phyloP scores from a whole-genome alignment of 805 yeast species.

The Tetrapisispora iriomotensis region DNA sequence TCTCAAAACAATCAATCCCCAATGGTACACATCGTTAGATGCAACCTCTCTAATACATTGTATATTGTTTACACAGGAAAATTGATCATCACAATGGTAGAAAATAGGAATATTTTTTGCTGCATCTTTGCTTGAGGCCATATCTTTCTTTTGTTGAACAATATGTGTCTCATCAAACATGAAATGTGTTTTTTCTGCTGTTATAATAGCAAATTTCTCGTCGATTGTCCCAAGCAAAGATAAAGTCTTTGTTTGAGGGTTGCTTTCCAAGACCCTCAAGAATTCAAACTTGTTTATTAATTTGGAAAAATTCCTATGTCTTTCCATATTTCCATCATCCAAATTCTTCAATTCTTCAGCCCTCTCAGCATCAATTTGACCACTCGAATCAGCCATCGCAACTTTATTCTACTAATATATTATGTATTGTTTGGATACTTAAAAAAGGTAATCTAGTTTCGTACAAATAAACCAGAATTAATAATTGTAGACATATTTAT shows the following conservation, averaged over 20 bases:
- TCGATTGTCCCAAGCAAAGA: conserved; percentile 61
- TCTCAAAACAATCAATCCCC: conserved; percentile 54
- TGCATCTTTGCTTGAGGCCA: neutral
- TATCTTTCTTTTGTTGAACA: neutral
- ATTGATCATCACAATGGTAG: conserved; percentile 22
- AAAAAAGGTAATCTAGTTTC: too few species aligned
- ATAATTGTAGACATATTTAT: too few species aligned
- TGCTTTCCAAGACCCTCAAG: conserved; percentile 39
- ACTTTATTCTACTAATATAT: too few species aligned
- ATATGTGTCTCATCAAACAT: conserved; percentile 22
- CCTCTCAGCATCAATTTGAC: too few species aligned
- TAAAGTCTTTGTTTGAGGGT: conserved; percentile 59
- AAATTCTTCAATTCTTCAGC: too few species aligned
- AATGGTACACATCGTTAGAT: conserved; percentile 73
- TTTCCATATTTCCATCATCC: too few species aligned
- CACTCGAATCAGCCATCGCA: too few species aligned
- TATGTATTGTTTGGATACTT: too few species aligned
- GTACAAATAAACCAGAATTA: too few species aligned
- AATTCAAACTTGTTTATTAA: conserved; percentile 37
- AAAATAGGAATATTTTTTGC: conserved; percentile 10
- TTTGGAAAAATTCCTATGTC: neutral
- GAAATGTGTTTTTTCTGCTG: conserved; percentile 68
- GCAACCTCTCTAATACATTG: conserved; percentile 35
- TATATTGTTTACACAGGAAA: conserved; percentile 23
- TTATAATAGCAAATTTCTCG: conserved; percentile 51